A percentile compares a stretch with the other conserved stretches of the same genome.
These are phyloP conservation scores for Bonnemaisonia californica DNA, from an alignment of 31 red algal genomes.

Conservation along the genomic window DNA sequence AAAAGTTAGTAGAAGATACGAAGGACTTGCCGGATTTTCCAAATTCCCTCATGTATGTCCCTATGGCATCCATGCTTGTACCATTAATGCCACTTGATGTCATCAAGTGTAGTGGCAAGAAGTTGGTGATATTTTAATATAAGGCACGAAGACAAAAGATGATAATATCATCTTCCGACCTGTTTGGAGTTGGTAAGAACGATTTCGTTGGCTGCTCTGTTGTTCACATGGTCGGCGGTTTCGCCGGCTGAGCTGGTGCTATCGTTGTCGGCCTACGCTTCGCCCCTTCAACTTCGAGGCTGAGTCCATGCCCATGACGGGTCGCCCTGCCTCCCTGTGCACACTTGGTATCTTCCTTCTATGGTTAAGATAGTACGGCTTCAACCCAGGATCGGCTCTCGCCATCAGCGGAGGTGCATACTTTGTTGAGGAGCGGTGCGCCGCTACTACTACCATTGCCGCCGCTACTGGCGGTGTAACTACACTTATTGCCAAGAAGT, in stretches of 20 bases:
- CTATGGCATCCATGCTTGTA: too few relatives aligned
- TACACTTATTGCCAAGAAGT: constrained; percentile 52
- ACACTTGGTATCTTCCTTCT: constrained; percentile 88
- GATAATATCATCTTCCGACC: too few relatives aligned
- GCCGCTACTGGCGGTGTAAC: constrained; percentile 13
- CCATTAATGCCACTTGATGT: too few relatives aligned
- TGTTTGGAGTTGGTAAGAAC: constrained; percentile 69
- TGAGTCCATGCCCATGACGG: constrained; percentile 57
- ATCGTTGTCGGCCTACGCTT: constrained; percentile 90
- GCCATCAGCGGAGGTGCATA: background rate
- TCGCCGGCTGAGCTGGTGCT: constrained; percentile 74
- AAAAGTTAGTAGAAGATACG: too few relatives aligned
- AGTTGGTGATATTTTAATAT: too few relatives aligned
- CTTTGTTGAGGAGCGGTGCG: background rate
- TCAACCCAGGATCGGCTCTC: constrained; percentile 74
- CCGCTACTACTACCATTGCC: constrained; percentile 7
- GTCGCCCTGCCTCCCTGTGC: constrained; percentile 70
- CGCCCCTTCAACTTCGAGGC: constrained; percentile 86
- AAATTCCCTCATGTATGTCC: too few relatives aligned
- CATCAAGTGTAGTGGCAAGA: too few relatives aligned
- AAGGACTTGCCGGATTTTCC: too few relatives aligned
- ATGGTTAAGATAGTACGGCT: constrained; percentile 97
- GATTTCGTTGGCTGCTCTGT: constrained; percentile 94
- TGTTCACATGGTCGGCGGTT: constrained; percentile 91
- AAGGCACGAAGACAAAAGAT: too few relatives aligned